Conservation (phyloP, 2,329 filamentous ascomycete species). For the Trichophyton rubrum region DNA sequence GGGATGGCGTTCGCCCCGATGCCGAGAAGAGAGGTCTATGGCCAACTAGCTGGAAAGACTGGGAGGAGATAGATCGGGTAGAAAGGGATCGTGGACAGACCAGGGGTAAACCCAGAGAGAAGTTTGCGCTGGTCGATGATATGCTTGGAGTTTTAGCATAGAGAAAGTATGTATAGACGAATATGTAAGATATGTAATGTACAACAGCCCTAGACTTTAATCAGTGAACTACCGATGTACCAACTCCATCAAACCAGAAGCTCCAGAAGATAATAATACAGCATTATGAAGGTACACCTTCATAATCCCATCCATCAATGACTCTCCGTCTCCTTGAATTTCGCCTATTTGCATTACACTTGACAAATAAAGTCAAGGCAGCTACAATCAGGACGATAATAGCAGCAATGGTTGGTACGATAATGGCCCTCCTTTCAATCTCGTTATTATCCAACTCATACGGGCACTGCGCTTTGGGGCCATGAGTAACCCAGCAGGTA, state of each 20-base stretch:
- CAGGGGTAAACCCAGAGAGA: conserved; percentile 66
- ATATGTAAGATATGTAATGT: neutral
- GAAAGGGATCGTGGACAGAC: conserved; percentile 56
- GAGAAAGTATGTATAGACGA: neutral
- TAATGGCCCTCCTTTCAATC: conserved; percentile 37
- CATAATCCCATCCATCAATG: conserved; percentile 51
- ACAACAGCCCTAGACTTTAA: neutral
- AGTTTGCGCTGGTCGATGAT: conserved; percentile 44
- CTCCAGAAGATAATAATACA: no score
- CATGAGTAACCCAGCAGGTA: conserved; percentile 50
- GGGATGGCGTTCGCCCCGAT: conserved; percentile 60
- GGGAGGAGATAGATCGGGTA: conserved; percentile 69
- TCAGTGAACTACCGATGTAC: no score
- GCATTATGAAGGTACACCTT: conserved; percentile 47
- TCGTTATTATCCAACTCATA: conserved; percentile 38
- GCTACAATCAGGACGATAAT: conserved; percentile 51
- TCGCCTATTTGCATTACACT: conserved; percentile 50
- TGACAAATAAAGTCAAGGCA: conserved; percentile 49
- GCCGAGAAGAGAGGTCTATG: conserved; percentile 43
- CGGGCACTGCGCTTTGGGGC: conserved; percentile 45
- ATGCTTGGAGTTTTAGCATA: conserved; percentile 41
- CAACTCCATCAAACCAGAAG: neutral
- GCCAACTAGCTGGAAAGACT: conserved; percentile 70
- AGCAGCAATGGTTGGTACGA: conserved; percentile 50
- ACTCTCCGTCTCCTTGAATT: conserved; percentile 41